These are phyloP conservation scores for Vigna reflexopilosa DNA, from an alignment of 306 rosid species.

Conservation along the genomic window DNA sequence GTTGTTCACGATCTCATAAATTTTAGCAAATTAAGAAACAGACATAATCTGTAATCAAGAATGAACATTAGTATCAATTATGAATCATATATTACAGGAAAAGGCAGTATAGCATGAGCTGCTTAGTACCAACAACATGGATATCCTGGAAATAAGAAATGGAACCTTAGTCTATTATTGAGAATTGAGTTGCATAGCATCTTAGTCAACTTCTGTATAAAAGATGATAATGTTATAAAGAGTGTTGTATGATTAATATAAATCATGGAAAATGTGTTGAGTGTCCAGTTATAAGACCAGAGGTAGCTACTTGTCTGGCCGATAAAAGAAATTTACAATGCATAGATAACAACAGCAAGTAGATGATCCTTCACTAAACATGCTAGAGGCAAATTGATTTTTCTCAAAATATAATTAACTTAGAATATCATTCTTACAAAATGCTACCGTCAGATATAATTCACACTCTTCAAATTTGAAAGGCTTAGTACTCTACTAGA, in stretches of 20 bases:
- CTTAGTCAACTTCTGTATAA: not conserved
- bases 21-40: not conserved
- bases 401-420: conserved; percentile 48
- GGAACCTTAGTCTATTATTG: not conserved
- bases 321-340: conserved; percentile 6
- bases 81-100: not conserved
- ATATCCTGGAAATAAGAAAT: not conserved
- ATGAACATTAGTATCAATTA: not conserved
- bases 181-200: too few species aligned
- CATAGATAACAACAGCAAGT: conserved; percentile 13
- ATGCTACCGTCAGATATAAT: conserved; percentile 57
- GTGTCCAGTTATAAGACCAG: not conserved
- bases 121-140: not conserved
- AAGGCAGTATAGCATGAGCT: not conserved
- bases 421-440: conserved; percentile 59
- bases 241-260: not conserved
- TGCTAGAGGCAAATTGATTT: conserved; percentile 34
- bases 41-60: not conserved
- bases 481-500: conserved; percentile 47
- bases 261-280: not conserved
- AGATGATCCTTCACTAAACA: conserved; percentile 13
- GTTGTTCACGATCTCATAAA: not conserved
- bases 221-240: not conserved
- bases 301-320: not conserved
- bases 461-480: conserved; percentile 62